Percentiles rank a stretch among this genome's conserved stretches.
Conservation (phyloP, 495 filamentous ascomycete genomes). For the Penicillium dipodomyicola region DNA sequence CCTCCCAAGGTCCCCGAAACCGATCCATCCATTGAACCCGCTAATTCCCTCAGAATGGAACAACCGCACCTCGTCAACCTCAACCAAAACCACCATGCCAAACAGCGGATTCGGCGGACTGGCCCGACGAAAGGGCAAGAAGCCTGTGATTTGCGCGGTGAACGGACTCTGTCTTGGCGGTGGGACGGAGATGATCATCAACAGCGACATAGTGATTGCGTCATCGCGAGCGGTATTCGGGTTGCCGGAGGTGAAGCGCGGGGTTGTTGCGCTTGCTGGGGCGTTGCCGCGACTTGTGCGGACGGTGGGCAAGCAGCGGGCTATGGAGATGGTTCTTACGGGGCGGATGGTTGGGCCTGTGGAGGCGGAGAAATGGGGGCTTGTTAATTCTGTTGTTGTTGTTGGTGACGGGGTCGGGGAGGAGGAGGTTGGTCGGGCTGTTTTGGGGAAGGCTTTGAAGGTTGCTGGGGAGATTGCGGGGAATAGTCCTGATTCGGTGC, state of each 20-base stretch:
- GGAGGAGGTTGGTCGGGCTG: slow-evolving; percentile 24
- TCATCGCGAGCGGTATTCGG: slow-evolving; percentile 52
- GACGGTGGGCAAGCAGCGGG: slow-evolving; percentile 65
- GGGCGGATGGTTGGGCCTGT: slow-evolving; percentile 56
- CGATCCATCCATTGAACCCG: not conserved
- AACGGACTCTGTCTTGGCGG: slow-evolving; percentile 74
- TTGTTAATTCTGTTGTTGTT: slow-evolving; percentile 66
- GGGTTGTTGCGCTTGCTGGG: slow-evolving; percentile 70
- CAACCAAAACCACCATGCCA: slow-evolving; percentile 18
- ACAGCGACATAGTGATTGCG: slow-evolving; percentile 68
- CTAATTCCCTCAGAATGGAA: slow-evolving; percentile 40
- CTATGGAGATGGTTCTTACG: slow-evolving; percentile 72
- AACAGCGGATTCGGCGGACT: slow-evolving; percentile 41
- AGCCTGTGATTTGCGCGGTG: slow-evolving; percentile 71
- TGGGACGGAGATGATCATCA: slow-evolving; percentile 71
- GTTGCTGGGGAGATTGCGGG: slow-evolving; percentile 39
- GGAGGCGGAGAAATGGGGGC: slow-evolving; percentile 65
- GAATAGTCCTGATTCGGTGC: slow-evolving; percentile 72
- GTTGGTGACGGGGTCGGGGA: slow-evolving; percentile 26
- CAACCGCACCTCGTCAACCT: slow-evolving; percentile 7
- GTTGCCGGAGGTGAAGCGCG: slow-evolving; percentile 69
- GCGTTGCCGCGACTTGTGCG: slow-evolving; percentile 68
- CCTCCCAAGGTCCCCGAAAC: too few relatives aligned
- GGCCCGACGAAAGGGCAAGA: slow-evolving; percentile 47
- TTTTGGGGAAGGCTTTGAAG: slow-evolving; percentile 54